phyloP scores from a whole-genome alignment of 495 filamentous ascomycete species.

The Penicillium steckii region DNA sequence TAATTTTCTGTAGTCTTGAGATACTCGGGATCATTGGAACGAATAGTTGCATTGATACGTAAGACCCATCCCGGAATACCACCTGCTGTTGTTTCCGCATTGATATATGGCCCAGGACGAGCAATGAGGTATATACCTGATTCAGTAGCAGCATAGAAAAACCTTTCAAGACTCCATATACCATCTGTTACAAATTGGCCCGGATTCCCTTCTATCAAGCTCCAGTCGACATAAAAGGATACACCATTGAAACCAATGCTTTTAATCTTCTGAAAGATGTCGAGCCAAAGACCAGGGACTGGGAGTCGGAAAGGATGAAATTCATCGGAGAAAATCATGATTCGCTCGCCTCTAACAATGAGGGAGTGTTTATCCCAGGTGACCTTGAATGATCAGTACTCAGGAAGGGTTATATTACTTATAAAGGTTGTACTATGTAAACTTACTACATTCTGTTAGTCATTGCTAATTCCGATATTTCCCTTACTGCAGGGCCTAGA shows the following conservation, averaged over 20 bases:
- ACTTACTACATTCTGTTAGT: conserved; percentile 11
- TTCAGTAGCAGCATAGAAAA: conserved; percentile 62
- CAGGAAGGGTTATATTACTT: too few relatives aligned
- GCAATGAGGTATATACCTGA: conserved; percentile 71
- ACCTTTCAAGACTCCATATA: conserved; percentile 59
- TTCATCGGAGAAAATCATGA: conserved; percentile 67
- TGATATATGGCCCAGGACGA: conserved; percentile 63
- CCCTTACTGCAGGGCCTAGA: background rate
- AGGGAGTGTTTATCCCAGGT: conserved; percentile 70
- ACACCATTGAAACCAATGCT: conserved; percentile 68
- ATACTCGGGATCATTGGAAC: conserved; percentile 56
- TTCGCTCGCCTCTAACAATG: conserved; percentile 60
- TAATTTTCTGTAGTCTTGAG: conserved; percentile 56
- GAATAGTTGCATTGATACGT: conserved; percentile 50
- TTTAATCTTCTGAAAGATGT: conserved; percentile 75
- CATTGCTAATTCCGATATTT: background rate
- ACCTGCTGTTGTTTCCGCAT: conserved; percentile 60
- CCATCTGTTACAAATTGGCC: conserved; percentile 63
- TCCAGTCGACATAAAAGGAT: conserved; percentile 72
- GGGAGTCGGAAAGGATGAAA: conserved; percentile 68
- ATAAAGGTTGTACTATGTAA: background rate
- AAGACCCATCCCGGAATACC: conserved; percentile 60
- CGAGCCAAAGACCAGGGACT: conserved; percentile 64
- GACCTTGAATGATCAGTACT: conserved; percentile 33
- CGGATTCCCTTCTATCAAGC: conserved; percentile 63